Conservation (phyloP, 2,329 filamentous ascomycete genomes). For the Cordyceps javanica region DNA sequence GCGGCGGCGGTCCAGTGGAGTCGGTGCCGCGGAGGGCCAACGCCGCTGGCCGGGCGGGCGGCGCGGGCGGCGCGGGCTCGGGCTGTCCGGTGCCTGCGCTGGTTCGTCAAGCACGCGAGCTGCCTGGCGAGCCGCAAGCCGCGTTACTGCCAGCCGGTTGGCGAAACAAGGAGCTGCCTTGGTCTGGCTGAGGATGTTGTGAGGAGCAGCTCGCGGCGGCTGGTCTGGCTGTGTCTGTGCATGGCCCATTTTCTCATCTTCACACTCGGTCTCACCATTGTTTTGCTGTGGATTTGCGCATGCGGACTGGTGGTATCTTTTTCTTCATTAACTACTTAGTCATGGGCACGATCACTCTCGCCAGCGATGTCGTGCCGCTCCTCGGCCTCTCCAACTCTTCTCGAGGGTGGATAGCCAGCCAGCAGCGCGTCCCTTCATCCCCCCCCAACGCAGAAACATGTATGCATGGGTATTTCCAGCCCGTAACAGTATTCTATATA, state of each 20-base stretch:
- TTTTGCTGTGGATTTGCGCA: background rate
- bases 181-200: too few relatives aligned
- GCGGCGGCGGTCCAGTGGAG: too few relatives aligned
- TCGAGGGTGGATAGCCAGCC: background rate
- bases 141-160: background rate
- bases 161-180: too few relatives aligned
- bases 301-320: slow-evolving; percentile 4
- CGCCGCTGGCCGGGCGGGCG: too few relatives aligned
- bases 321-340: background rate
- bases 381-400: background rate
- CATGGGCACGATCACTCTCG: background rate
- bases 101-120: background rate
- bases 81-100: background rate
- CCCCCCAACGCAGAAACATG: background rate
- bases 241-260: slow-evolving; percentile 1
- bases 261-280: slow-evolving; percentile 1
- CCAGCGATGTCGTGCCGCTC: background rate
- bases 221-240: background rate
- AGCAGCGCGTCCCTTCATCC: background rate
- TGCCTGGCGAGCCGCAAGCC: background rate
- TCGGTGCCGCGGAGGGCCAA: too few relatives aligned
- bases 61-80: background rate
- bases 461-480: background rate
- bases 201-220: background rate
- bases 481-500: background rate